Evolutionary conservation across 176 grass and related monocot species (phyloP).

Genomic region (Carex littledalei): DNA sequence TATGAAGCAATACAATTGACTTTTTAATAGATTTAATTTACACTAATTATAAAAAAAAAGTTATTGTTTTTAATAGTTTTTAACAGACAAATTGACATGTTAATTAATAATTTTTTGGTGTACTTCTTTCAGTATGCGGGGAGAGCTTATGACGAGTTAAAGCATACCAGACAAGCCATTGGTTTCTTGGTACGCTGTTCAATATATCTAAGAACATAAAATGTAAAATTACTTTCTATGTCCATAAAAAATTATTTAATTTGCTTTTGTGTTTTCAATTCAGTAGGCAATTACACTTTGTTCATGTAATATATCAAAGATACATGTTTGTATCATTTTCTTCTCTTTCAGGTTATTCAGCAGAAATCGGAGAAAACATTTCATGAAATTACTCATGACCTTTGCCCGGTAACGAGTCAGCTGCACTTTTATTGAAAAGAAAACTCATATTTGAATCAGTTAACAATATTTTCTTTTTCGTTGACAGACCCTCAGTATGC

Average conservation of each 20-base stretch:
- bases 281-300: not conserved
- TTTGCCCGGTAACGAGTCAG: constrained; percentile 73
- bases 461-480: constrained; percentile 21
- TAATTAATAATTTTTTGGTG: not conserved
- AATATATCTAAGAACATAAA: constrained; percentile 17
- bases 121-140: constrained; percentile 77
- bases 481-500: constrained; percentile 83
- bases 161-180: constrained; percentile 98
- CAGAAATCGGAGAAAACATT: constrained; percentile 98
- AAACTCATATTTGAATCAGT: constrained; percentile 12
- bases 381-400: constrained; percentile 98
- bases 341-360: constrained; percentile 82
- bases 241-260: not conserved
- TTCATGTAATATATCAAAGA: constrained; percentile 10
- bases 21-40: not conserved
- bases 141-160: constrained; percentile 91
- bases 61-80: not conserved
- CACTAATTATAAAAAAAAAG: constrained; percentile 4
- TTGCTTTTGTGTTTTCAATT: not conserved
- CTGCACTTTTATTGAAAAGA: constrained; percentile 3
- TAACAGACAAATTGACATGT: constrained; percentile 6
- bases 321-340: constrained; percentile 18
- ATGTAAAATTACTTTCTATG: not conserved
- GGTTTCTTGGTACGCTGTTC: constrained; percentile 66
- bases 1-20: constrained; percentile 61